phyloP scores from a whole-genome alignment of 2,329 filamentous ascomycete species.

The Paradendryphiella salina region DNA sequence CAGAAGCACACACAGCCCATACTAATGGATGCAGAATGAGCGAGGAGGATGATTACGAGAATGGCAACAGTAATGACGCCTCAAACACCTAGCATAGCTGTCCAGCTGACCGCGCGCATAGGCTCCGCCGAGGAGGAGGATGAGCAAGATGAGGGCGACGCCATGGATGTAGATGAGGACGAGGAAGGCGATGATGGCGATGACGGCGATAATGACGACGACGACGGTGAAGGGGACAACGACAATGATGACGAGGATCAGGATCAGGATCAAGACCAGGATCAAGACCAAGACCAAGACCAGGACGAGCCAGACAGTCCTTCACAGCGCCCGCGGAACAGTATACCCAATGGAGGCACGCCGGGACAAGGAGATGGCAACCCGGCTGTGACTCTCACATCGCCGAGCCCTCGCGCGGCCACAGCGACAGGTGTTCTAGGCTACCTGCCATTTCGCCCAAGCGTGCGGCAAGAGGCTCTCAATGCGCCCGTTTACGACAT shows the following conservation, averaged over 20 bases:
- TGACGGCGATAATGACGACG: constrained; percentile 50
- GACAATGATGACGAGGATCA: constrained; percentile 49
- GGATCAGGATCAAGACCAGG: constrained; percentile 49
- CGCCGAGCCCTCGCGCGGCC: constrained; percentile 50
- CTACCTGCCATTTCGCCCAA: constrained; percentile 58
- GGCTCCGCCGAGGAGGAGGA: constrained; percentile 36
- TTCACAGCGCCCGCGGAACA: constrained; percentile 39
- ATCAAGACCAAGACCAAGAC: constrained; percentile 49
- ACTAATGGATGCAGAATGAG: constrained; percentile 37
- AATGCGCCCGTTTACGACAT: constrained; percentile 87
- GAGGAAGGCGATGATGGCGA: constrained; percentile 51
- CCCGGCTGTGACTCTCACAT: constrained; percentile 54
- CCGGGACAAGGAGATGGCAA: constrained; percentile 44
- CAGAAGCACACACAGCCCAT: background rate
- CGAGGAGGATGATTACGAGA: constrained; percentile 54
- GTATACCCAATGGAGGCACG: constrained; percentile 36
- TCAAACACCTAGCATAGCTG: background rate
- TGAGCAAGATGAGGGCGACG: constrained; percentile 31
- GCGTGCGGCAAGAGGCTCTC: constrained; percentile 75
- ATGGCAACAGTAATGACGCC: constrained; percentile 41
- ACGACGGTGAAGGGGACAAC: constrained; percentile 48
- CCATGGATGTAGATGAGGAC: constrained; percentile 48
- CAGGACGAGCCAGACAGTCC: constrained; percentile 54
- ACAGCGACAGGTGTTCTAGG: constrained; percentile 33
- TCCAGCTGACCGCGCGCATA: constrained; percentile 18